Percentiles rank a stretch among this genome's conserved stretches.
Evolutionary conservation across 23 red algal species (phyloP).

Genomic region (Cyanidiococcus yangmingshanensis): DNA sequence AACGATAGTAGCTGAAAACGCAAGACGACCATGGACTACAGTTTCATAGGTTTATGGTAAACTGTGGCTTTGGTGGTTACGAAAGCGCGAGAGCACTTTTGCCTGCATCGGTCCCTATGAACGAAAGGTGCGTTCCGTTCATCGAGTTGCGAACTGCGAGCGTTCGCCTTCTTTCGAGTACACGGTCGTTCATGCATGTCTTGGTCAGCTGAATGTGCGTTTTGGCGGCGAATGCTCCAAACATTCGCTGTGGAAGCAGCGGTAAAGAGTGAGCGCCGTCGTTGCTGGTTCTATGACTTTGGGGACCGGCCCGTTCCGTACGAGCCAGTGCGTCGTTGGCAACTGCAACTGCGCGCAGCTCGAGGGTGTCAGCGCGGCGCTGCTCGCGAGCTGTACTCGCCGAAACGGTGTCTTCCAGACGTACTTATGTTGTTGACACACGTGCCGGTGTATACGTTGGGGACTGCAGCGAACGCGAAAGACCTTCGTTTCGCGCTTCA

Average conservation of each 20-base stretch:
- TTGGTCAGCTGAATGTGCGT: no score
- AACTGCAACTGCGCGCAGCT: background rate
- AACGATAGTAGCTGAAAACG: no score
- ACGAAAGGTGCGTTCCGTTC: no score
- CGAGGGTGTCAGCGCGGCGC: background rate
- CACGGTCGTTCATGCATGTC: no score
- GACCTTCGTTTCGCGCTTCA: constrained; percentile 38
- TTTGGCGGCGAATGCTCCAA: background rate
- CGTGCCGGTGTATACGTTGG: constrained; percentile 79
- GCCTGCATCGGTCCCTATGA: no score
- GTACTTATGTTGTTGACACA: constrained; percentile 31
- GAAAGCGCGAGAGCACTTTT: no score
- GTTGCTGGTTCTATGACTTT: background rate
- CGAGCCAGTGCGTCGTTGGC: constrained; percentile 10
- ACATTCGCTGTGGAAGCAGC: background rate
- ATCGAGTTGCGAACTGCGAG: no score
- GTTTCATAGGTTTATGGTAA: no score
- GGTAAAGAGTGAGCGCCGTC: background rate
- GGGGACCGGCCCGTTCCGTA: background rate
- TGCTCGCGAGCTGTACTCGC: background rate
- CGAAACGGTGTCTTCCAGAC: constrained; percentile 12
- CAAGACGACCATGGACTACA: no score
- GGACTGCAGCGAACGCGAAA: constrained; percentile 34
- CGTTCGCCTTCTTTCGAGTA: no score
- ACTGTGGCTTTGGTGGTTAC: no score